A percentile compares a stretch with the other conserved stretches of the same genome.
Conservation (phyloP, 306 rosid genomes). For the Neltuma alba region DNA sequence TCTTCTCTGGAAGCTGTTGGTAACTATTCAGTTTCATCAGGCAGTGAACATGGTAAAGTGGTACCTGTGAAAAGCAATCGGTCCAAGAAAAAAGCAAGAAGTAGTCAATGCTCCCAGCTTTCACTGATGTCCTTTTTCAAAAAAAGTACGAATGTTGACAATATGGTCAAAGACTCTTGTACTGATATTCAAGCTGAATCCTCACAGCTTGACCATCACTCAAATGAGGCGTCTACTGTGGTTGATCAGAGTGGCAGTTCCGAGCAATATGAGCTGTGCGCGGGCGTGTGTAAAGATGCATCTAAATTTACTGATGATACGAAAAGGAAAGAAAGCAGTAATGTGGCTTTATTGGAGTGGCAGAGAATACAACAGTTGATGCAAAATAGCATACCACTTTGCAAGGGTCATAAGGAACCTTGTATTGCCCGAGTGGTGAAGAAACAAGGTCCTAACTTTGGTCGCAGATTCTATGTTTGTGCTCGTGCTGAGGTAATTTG, state of each 20-base stretch:
- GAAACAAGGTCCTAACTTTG: slow-evolving; percentile 85
- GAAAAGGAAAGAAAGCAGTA: slow-evolving; percentile 58
- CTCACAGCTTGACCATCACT: slow-evolving; percentile 43
- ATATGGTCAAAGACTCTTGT: background rate
- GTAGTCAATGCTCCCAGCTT: slow-evolving; percentile 7
- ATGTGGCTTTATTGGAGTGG: slow-evolving; percentile 76
- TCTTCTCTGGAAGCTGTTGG: slow-evolving; percentile 36
- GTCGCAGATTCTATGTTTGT: slow-evolving; percentile 82
- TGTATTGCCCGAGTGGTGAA: slow-evolving; percentile 85
- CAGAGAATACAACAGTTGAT: slow-evolving; percentile 84
- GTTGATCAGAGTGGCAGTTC: slow-evolving; percentile 42
- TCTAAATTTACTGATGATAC: slow-evolving; percentile 42
- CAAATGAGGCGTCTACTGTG: slow-evolving; percentile 42
- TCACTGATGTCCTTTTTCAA: slow-evolving; percentile 20
- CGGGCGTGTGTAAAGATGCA: slow-evolving; percentile 43
- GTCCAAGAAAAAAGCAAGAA: slow-evolving; percentile 66
- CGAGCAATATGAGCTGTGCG: slow-evolving; percentile 40
- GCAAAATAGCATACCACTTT: slow-evolving; percentile 91
- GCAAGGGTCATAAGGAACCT: slow-evolving; percentile 86
- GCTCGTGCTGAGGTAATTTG: slow-evolving; percentile 26
- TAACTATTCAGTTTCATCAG: slow-evolving; percentile 23
- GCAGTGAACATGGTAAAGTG: slow-evolving; percentile 37
- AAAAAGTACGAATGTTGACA: background rate
- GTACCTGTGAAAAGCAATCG: slow-evolving; percentile 26
- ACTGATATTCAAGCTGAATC: slow-evolving; percentile 40